Base-by-base conservation (phyloP, 208 protist species). In the Leishmania amazonensis region DNA sequence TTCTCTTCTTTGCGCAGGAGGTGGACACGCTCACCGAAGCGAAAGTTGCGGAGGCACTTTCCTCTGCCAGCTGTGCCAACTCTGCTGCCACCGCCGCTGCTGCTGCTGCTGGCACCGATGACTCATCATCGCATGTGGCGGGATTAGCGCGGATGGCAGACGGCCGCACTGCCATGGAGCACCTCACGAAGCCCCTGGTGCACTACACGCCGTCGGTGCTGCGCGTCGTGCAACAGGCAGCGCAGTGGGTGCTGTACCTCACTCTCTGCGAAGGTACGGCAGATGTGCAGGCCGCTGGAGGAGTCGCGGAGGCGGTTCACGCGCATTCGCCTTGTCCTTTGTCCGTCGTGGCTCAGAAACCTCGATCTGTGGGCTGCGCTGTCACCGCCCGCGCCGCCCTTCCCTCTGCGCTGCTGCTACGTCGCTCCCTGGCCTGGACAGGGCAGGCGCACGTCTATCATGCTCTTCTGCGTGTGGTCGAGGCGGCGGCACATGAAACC, bases 221-320 rank as follows among this genome's bases (percentile, higher is more conserved):
- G 73, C 77, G 68, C 38, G 54, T 85, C 4, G 79, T 92, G 80
- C 91, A 95, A 73, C 68, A 91, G 54, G 84, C 86, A 24, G 88
- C 84, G 0, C 88, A 85, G 53, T 81, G 83, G 4, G 78, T 93
- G 45, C 58, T 93, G 19, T 89, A 88, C 71, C 78, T 91, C 45
- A 72, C 84, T 24, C 80, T 95, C 21, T 93, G 89, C 79, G 91
- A 95, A 78, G 90, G 88, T 2, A 86, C 67, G 40, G 54, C 49
- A 7, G 85, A 86, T 35, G 54, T 76, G 40, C 57, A 60, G 53
- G 45, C 51, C 19, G 31, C 35, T 13, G 51, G 35, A 62, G 35
- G 53, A 17, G 53, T 17, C 51, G 7, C 73, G 31, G 49, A 42
- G 47, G 42, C 47, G 13, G n/a, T 6, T 53, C 72, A 28, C 49